phyloP scores from a whole-genome alignment of 2,329 filamentous ascomycete genomes.

The Ilyonectria destructans region DNA sequence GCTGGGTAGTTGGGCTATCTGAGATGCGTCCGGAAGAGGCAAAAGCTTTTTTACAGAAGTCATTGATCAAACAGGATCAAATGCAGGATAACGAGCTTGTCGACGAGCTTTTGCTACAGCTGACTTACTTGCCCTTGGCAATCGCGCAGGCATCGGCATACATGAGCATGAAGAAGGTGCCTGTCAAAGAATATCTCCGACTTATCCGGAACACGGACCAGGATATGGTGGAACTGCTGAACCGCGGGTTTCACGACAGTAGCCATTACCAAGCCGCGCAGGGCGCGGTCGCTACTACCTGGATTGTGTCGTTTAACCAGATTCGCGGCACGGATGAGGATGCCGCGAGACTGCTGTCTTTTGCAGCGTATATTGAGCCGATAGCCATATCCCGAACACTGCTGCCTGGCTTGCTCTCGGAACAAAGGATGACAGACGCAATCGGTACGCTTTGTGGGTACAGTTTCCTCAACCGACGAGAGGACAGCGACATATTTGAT shows the following conservation, averaged over 20 bases:
- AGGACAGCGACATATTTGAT: slow-evolving; percentile 49
- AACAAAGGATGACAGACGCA: slow-evolving; percentile 43
- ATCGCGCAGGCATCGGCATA: slow-evolving; percentile 61
- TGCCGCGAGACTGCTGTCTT: slow-evolving; percentile 57
- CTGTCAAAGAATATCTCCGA: slow-evolving; percentile 53
- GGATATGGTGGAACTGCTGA: slow-evolving; percentile 37
- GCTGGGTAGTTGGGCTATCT: not conserved
- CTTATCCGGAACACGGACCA: slow-evolving; percentile 53
- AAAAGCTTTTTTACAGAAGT: slow-evolving; percentile 40
- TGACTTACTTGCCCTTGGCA: slow-evolving; percentile 56
- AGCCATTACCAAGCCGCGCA: slow-evolving; percentile 51
- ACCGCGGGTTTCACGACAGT: slow-evolving; percentile 53
- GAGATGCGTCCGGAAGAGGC: slow-evolving; percentile 41
- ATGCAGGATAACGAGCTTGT: slow-evolving; percentile 16
- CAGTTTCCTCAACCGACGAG: slow-evolving; percentile 50
- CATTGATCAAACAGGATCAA: slow-evolving; percentile 25
- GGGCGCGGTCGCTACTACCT: slow-evolving; percentile 57
- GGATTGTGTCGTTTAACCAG: slow-evolving; percentile 60
- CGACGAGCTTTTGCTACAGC: slow-evolving; percentile 45
- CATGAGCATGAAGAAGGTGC: slow-evolving; percentile 51
- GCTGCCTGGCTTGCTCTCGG: slow-evolving; percentile 36
- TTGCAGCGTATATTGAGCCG: slow-evolving; percentile 59
- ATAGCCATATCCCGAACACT: slow-evolving; percentile 58
- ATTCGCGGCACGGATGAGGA: slow-evolving; percentile 48
- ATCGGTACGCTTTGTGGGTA: slow-evolving; percentile 55